These are phyloP conservation scores for Septoria linicola DNA, from an alignment of 2,329 filamentous ascomycete genomes.

Conservation along the genomic window DNA sequence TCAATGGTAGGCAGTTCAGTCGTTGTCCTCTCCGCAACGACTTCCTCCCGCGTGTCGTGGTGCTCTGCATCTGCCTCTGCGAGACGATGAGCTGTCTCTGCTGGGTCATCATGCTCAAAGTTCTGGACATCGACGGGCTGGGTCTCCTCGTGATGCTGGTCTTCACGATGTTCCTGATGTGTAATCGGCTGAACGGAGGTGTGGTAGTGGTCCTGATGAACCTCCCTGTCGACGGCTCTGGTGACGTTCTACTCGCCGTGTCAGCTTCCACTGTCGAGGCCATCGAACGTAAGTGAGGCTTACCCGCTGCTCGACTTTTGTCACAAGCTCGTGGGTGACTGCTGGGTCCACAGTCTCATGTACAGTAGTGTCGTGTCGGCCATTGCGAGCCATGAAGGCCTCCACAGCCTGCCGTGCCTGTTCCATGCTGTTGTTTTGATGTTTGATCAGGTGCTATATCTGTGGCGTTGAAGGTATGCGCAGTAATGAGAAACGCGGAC, in stretches of 20 bases:
- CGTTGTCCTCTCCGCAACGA: conserved; percentile 51
- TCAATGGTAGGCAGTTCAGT: conserved; percentile 51
- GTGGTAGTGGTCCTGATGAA: conserved; percentile 72
- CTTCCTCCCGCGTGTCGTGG: conserved; percentile 49
- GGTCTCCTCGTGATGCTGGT: conserved; percentile 61
- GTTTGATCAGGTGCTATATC: conserved; percentile 17
- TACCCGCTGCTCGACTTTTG: conserved; percentile 53
- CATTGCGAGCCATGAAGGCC: conserved; percentile 59
- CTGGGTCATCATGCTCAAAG: conserved; percentile 59
- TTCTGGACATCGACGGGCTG: conserved; percentile 59
- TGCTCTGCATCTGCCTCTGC: conserved; percentile 56
- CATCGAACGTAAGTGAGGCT: neutral
- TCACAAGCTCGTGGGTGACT: conserved; percentile 48
- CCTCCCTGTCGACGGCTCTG: conserved; percentile 55
- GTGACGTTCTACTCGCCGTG: conserved; percentile 12
- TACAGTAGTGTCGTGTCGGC: conserved; percentile 67
- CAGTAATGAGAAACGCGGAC: conserved; percentile 8
- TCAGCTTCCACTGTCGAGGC: neutral
- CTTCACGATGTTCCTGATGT: conserved; percentile 57
- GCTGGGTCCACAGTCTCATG: conserved; percentile 62
- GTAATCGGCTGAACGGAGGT: conserved; percentile 65
- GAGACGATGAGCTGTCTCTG: conserved; percentile 49
- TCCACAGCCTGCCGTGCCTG: conserved; percentile 63
- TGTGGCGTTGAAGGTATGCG: conserved; percentile 9
- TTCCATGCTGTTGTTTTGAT: conserved; percentile 52